These are phyloP conservation scores for Sordariomycetes sp. DNA, from an alignment of 2,329 filamentous ascomycete genomes.

Conservation along the genomic window DNA sequence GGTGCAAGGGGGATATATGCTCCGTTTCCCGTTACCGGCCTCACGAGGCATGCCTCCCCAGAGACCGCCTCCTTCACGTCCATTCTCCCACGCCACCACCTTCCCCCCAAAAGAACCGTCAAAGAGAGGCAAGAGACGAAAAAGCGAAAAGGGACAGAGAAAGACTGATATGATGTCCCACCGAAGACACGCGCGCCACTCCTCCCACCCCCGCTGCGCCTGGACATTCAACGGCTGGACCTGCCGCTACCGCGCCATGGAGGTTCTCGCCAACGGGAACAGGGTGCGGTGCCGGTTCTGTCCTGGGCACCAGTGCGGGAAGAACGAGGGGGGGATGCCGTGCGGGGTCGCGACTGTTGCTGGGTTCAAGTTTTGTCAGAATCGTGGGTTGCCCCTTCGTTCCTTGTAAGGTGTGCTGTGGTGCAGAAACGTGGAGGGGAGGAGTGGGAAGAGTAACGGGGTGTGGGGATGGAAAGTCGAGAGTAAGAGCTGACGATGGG, in stretches of 20 bases:
- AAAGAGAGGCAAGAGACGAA: too few species aligned
- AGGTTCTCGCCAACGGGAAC: not conserved
- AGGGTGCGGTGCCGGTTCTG: not conserved
- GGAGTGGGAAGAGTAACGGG: not conserved
- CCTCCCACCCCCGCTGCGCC: not conserved
- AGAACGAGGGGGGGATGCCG: not conserved
- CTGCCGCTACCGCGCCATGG: not conserved
- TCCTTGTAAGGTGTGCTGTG: not conserved
- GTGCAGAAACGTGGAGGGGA: not conserved
- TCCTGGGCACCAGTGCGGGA: constrained; percentile 1
- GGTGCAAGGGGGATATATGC: too few species aligned
- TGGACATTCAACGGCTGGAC: constrained; percentile 2
- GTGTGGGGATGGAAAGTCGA: not conserved
- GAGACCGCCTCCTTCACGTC: too few species aligned
- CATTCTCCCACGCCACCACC: too few species aligned
- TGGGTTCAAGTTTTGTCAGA: constrained; percentile 1
- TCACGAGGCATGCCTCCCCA: too few species aligned
- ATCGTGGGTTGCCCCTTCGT: not conserved
- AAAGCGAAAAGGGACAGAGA: not conserved
- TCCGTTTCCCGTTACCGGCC: too few species aligned
- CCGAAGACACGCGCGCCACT: not conserved
- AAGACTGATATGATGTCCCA: not conserved
- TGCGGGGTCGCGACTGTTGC: not conserved
- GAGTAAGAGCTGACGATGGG: not conserved
- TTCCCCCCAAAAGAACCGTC: too few species aligned